phyloP scores from a whole-genome alignment of 805 yeast genomes.

The Metschnikowia koreensis region DNA sequence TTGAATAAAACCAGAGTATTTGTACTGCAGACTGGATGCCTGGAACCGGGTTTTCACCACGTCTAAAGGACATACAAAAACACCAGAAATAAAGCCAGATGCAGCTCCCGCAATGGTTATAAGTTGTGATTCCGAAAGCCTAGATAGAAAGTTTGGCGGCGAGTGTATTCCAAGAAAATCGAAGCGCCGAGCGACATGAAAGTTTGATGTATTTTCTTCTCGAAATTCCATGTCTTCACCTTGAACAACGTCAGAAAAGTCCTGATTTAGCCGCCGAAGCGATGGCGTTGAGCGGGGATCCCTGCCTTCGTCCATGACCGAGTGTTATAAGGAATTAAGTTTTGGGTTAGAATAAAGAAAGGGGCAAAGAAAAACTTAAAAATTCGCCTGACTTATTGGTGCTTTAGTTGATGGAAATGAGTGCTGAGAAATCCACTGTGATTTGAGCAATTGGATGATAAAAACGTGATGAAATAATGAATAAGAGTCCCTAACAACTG shows the following conservation, averaged over 20 bases:
- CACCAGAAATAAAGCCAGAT: conserved; percentile 90
- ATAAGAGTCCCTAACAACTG: background rate
- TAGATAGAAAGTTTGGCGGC: conserved; percentile 23
- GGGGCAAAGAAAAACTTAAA: background rate
- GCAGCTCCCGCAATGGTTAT: conserved; percentile 87
- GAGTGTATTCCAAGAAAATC: conserved; percentile 17
- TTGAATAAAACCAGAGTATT: conserved; percentile 57
- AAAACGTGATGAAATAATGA: background rate
- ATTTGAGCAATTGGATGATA: background rate
- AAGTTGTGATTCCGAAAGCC: conserved; percentile 49
- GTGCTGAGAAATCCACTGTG: background rate
- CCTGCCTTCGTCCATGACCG: conserved; percentile 1
- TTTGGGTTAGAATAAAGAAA: background rate
- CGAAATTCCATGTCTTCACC: conserved; percentile 40
- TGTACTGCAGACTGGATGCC: conserved; percentile 69
- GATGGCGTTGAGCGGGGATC: conserved; percentile 1
- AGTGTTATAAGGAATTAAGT: background rate
- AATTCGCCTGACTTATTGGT: background rate
- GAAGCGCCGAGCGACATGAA: conserved; percentile 24
- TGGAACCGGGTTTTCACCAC: conserved; percentile 93
- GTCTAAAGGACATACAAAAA: conserved; percentile 90
- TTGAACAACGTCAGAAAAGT: conserved; percentile 37
- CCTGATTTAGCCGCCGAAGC: conserved; percentile 15
- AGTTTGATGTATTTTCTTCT: conserved; percentile 19
- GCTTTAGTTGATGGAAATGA: background rate